Base-by-base conservation (phyloP, 176 grass and related monocot species). In the Hsuehochloa calcarea region DNA sequence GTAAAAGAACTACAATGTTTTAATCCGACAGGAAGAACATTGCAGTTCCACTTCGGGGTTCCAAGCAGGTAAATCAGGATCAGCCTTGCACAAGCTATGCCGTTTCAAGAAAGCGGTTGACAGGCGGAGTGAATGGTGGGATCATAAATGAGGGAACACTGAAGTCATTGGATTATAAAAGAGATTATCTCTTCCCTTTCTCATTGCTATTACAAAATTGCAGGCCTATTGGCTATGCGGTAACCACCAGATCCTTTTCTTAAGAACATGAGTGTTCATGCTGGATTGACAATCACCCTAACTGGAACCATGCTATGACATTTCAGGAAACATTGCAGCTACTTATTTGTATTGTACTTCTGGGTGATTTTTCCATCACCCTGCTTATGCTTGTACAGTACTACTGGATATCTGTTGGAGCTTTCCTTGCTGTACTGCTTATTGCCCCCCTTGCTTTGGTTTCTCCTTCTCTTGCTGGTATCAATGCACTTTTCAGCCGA, bases 401-500 rank as follows among this genome's bases (percentile, higher is more conserved):
- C 59, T 99, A 99, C 79, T 99, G 96, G 96, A 96, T 99, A 74
- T 99, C 93, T 17, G 72, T 99, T 38, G 96, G 93, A 25, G 93
- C 91, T 70, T 99, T 96, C 79, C 93, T 99, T 78, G 72, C 80
- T 72, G 85, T 99, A 80, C 79, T 99, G 70, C 91, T 99, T 65
- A 89, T 99, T 71, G 93, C 94, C 29, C 96, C 96, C 27, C 80
- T 96, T 9, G 94, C 93, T 50, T 82, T 94, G 78, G 91, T 99
- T 65, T 99, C 96, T 72, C 96, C 96, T 81, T 99, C 96, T 82
- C 91, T 95, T 62, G 96, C 96, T 72, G 96, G 96, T 75, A 88
- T 99, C 17, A 99, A 94, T 81, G 89, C 96, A 75, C 90, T 99
- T 85, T 99, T 99, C 78, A 99, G 96, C 65, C 86, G 96, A 89